A percentile compares a stretch with the other conserved stretches of the same genome.
These are phyloP conservation scores for Drosera capensis DNA, from an alignment of 148 eudicot species.

Conservation along the genomic window DNA sequence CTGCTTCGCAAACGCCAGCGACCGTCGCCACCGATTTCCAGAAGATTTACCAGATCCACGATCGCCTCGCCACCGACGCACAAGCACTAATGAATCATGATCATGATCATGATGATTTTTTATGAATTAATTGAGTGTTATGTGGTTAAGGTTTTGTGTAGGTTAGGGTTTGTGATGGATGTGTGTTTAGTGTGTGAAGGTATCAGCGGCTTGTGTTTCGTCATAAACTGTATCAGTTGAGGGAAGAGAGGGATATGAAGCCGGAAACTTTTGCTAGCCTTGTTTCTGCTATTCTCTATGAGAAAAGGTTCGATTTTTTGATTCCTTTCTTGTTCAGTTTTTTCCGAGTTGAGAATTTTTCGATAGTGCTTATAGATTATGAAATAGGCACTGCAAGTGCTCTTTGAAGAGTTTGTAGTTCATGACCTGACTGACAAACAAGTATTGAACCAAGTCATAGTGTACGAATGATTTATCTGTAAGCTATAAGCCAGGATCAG, in stretches of 20 bases:
- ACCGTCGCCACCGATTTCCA: conserved; percentile 96
- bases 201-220: conserved; percentile 74
- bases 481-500: no score
- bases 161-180: no score
- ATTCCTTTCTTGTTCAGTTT: not conserved
- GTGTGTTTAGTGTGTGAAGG: not conserved
- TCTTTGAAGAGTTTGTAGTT: no score
- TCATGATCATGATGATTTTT: not conserved
- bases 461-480: no score
- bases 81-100: conserved; percentile 50
- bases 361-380: no score
- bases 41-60: conserved; percentile 54
- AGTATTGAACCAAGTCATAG: no score
- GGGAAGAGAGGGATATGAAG: conserved; percentile 98
- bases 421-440: no score
- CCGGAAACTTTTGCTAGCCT: conserved; percentile 96
- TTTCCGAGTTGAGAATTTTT: not conserved
- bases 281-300: conserved; percentile 89
- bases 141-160: not conserved
- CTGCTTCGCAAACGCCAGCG: conserved; percentile 84
- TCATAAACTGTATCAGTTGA: conserved; percentile 76
- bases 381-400: no score
- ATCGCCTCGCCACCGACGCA: conserved; percentile 63
- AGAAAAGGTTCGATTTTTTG: conserved; percentile 56
- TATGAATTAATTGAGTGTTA: not conserved